Evolutionary conservation across 768 basidiomycete genomes (phyloP).

Genomic region (Leccinum disarticulatum): DNA sequence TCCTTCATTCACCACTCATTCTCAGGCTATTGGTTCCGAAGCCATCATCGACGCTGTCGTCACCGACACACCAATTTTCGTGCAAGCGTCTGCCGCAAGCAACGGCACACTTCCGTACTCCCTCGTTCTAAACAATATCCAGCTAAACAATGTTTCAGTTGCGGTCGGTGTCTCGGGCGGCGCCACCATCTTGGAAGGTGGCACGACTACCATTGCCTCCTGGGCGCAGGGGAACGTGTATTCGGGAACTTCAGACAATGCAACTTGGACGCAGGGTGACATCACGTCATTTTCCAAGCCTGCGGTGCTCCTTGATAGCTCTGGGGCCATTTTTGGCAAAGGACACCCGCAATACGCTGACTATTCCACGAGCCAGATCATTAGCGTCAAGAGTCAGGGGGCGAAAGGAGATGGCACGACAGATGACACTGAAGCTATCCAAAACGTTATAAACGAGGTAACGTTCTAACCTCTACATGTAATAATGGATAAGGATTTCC

Average conservation of each 20-base stretch:
- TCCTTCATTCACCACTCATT: neutral
- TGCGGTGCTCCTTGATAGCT: conserved; percentile 49
- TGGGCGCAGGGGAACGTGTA: conserved; percentile 80
- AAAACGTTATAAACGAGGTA: conserved; percentile 57
- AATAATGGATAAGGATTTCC: neutral
- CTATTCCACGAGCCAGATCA: conserved; percentile 59
- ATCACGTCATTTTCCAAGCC: conserved; percentile 53
- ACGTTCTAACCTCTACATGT: neutral
- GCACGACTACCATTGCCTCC: conserved; percentile 38
- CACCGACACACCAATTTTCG: conserved; percentile 44
- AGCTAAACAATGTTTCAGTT: conserved; percentile 33
- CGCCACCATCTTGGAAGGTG: conserved; percentile 36
- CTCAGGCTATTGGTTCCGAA: conserved; percentile 42
- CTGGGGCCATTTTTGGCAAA: conserved; percentile 61
- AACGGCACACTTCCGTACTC: conserved; percentile 33
- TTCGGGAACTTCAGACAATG: conserved; percentile 46
- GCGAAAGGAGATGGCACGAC: conserved; percentile 73
- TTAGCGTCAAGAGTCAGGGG: conserved; percentile 68
- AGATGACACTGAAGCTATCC: conserved; percentile 71
- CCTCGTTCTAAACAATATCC: conserved; percentile 37
- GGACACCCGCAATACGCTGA: conserved; percentile 64
- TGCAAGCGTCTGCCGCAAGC: conserved; percentile 37
- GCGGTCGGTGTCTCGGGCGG: conserved; percentile 35
- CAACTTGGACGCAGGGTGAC: conserved; percentile 48
- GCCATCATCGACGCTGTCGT: conserved; percentile 48